Evolutionary conservation across 495 filamentous ascomycete genomes (phyloP).

Genomic region (Talaromyces liani): DNA sequence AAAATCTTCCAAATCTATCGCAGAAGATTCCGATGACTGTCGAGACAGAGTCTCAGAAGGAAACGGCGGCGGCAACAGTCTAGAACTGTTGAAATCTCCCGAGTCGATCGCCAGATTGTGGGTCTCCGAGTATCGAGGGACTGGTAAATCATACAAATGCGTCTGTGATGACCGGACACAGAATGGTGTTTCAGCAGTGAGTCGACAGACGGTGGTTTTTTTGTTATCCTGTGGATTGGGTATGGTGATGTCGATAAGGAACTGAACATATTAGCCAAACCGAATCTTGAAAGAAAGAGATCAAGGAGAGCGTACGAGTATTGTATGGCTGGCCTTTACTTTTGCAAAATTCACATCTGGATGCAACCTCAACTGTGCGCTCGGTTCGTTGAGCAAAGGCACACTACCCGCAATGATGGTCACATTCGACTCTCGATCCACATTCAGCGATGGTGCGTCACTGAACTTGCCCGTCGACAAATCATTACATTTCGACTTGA

Average conservation of each 20-base stretch:
- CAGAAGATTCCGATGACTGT: neutral
- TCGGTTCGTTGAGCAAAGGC: neutral
- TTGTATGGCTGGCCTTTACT: neutral
- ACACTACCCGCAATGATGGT: neutral
- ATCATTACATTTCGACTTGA: constrained; percentile 2
- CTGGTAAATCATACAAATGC: neutral
- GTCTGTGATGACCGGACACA: constrained; percentile 1
- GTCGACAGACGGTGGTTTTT: constrained; percentile 2
- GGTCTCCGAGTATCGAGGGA: constrained; percentile 3
- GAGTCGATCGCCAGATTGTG: neutral
- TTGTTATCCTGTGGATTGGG: neutral
- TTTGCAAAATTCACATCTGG: constrained; percentile 4
- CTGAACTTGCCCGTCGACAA: constrained; percentile 2
- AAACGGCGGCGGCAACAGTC: neutral
- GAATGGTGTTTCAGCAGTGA: constrained; percentile 6
- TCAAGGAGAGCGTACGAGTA: neutral
- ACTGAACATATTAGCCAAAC: neutral
- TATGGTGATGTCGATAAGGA: constrained; percentile 7
- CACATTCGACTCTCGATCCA: neutral
- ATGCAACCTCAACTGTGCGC: neutral
- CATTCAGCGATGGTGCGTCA: neutral
- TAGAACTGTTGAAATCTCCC: neutral
- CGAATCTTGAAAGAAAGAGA: neutral
- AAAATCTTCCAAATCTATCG: neutral
- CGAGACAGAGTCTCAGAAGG: neutral